phyloP scores from a whole-genome alignment of 225 moss, liverwort and hornwort species.

The Marchantia polymorpha region DNA sequence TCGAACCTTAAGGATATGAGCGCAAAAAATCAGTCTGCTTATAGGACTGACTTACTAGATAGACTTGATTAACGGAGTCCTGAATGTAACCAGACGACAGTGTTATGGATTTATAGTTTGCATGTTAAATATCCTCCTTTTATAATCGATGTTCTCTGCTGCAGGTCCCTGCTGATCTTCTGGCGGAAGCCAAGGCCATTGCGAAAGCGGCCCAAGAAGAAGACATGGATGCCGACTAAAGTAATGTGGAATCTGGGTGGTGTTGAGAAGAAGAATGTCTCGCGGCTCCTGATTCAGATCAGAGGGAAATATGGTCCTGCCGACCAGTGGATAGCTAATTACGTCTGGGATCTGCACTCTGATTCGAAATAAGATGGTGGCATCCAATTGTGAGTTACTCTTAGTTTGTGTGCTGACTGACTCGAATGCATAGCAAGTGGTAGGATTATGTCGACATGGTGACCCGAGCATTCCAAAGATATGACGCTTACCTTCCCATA shows the following conservation, averaged over 20 bases:
- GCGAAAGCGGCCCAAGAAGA: conserved; percentile 97
- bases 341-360: background rate
- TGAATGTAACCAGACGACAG: too few species aligned
- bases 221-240: conserved; percentile 96
- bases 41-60: too few species aligned
- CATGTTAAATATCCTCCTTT: too few species aligned
- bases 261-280: background rate
- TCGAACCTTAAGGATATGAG: too few species aligned
- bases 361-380: conserved; percentile 2
- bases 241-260: background rate
- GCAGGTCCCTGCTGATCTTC: conserved; percentile 63
- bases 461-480: background rate
- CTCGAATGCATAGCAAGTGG: background rate
- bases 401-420: conserved; percentile 4
- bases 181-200: conserved; percentile 80
- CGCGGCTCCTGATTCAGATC: background rate
- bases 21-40: too few species aligned
- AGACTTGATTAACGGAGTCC: too few species aligned
- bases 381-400: conserved; percentile 13
- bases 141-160: background rate
- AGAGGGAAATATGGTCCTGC: background rate
- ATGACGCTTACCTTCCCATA: background rate
- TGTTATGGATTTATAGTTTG: too few species aligned
- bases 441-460: background rate
- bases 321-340: background rate